Evolutionary conservation across 441 rosid genomes (phyloP), one percentile per base, ranked within the genome.

Genomic region (Pelargonium myrrhifolium): DNA sequence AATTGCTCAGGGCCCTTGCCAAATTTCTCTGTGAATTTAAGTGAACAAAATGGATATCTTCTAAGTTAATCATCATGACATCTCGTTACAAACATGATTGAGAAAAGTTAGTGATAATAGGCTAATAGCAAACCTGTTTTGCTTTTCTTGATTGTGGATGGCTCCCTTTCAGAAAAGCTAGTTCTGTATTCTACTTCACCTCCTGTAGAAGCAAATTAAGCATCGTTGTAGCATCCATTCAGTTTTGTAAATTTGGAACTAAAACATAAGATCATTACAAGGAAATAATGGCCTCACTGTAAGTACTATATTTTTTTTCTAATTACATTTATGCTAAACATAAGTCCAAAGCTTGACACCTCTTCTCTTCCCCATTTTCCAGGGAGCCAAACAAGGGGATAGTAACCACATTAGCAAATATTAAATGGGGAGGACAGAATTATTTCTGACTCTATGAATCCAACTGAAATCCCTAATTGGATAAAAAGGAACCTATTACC

Each of bases 161-260:
- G 86, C 74, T 89, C 89, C 74, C 89, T 84, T 80, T 92, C 98
- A 62, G 98, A 86, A 81, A 87, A 87, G 79, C 91, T 94, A 80
- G 83, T 81, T 81, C 92, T 87, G 49, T 78, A 83, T 73, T 84
- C 94, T 53, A 80, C 90, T 76, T 83, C 88, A 78, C 77, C 83
- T 58, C 89, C 97, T 89, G 80, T 63, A 83, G 69, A 61, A 72
- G 66, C 40, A 58, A 76, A 28, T 76, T 78, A 72, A 71, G 74
- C 76, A 78, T 76, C 59, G 78, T 24, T 63, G 31, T 71, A 68
- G 68, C 71, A 77, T 77, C 85, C 68, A 75, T 74, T 68, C 62
- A 76, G 70, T 65, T 70, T 74, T 77, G n/a, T 79, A 69, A 78
- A 77, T 70, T 67, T 56, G 67, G 58, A 2, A 68, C 65, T 53